A percentile compares a stretch with the other conserved stretches of the same genome.
phyloP scores from a whole-genome alignment of 306 rosid genomes.

The Fagus crenata region DNA sequence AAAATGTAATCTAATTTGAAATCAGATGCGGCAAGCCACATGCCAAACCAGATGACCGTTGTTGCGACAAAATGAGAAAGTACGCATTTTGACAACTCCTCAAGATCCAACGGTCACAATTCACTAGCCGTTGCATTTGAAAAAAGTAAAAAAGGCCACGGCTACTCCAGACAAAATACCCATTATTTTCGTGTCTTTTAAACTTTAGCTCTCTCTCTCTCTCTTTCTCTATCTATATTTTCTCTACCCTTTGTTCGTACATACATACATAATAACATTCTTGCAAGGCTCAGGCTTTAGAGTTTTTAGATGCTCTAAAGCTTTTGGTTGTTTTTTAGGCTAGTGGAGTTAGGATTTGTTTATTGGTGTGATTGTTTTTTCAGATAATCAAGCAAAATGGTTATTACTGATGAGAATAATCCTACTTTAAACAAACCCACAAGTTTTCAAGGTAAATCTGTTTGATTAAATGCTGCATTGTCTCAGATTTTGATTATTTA shows the following conservation, averaged over 20 bases:
- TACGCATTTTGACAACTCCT: slow-evolving; percentile 7
- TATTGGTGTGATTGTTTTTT: slow-evolving; percentile 24
- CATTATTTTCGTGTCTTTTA: slow-evolving; percentile 23
- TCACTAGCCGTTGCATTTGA: slow-evolving; percentile 92
- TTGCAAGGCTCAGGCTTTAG: background rate
- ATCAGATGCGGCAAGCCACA: slow-evolving; percentile 37
- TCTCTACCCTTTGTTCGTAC: too few relatives aligned
- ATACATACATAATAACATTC: background rate
- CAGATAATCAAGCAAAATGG: slow-evolving; percentile 45
- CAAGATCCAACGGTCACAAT: slow-evolving; percentile 70
- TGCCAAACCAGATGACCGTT: slow-evolving; percentile 71
- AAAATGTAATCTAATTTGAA: slow-evolving; percentile 36
- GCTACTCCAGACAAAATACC: slow-evolving; percentile 41
- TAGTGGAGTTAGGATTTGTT: slow-evolving; percentile 9
- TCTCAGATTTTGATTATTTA: slow-evolving; percentile 9
- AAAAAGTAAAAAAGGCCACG: slow-evolving; percentile 27
- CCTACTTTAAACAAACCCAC: slow-evolving; percentile 56
- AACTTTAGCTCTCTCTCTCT: slow-evolving; percentile 9
- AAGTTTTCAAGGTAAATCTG: slow-evolving; percentile 47
- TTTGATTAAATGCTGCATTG: background rate
- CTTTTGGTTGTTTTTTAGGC: background rate
- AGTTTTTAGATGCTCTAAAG: slow-evolving; percentile 20
- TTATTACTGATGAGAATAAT: slow-evolving; percentile 53
- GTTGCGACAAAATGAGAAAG: slow-evolving; percentile 37
- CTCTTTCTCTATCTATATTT: background rate